Base-by-base conservation (phyloP, 116 monocot species). In the Cymodocea nodosa region DNA sequence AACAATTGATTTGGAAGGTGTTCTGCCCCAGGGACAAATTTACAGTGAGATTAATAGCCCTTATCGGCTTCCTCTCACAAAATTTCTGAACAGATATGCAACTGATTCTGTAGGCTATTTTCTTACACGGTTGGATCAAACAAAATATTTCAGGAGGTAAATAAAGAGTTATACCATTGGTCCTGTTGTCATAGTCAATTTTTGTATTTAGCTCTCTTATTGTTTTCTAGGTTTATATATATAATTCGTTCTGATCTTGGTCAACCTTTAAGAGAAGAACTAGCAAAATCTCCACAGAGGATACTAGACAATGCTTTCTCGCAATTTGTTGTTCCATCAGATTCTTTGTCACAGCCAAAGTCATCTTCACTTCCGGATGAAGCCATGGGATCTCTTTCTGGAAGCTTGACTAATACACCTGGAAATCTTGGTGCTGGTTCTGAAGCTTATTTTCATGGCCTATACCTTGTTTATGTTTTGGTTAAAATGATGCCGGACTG, bases 31-130 rank as follows among this genome's bases (percentile, higher is more conserved):
- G 17, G 92, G 92, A 19, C 98, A 98, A 70, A 82, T 89, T 69
- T 98, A 92, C 70, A 98, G 98, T 80, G 98, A 98, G 81, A 98
- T 98, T 63, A 92, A 98, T 59, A 98, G 98, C 55, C 98, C 98
- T 13, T 98, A 98, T 74, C 83, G 89, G 25, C 73, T 81, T 75
- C 92, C 98, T 22, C 81, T 98, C 14, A 86, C 98, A 17, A 98
- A 89, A 63, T 98, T 84, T 78, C 82, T 98, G 64, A 98, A 98
- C 34, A 89, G 92, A 23, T 98, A 98, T 81, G 78, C 98, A 44
- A 73, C 81, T 58, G 92, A 89, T 63, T 82, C 98, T 60, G 89
- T 92, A 34, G 92, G 89, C 36, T 98, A 98, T 77, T 98, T 98
- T 81, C 98, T 98, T 70, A 69, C 84, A 63, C 78, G 98, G 18